Base-by-base conservation (phyloP, 306 rosid genomes). In the Rosa multiflora region DNA sequence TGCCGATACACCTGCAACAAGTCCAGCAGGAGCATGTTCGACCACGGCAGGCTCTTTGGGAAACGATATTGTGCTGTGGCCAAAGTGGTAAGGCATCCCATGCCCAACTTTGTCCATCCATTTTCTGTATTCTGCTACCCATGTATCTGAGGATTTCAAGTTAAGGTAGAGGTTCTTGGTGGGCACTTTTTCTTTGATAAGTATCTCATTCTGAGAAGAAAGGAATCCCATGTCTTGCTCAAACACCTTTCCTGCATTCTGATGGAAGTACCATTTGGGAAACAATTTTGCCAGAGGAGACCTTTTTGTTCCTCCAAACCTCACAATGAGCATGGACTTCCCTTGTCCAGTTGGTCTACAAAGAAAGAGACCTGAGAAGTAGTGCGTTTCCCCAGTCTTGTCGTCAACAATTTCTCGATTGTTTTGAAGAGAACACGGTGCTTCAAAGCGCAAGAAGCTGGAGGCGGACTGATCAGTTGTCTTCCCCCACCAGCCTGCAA, bases 91-190 rank as follows among this genome's bases (percentile, higher is more conserved):
- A 2, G 99, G 99, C 99, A 95, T 93, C 51, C 99, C 99, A 39
- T 95, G 98, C 63, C 99, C 99, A 6, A 86, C 99, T 82, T 89
- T 95, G 89, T 95, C 99, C 98, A 95, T 93, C 99, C 99, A 95
- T 82, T 85, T 90, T 67, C 98, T 71, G 79, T 95, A 95, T 82
- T 95, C 99, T 43, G 93, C 93, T 37, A 95, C 98, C 92, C 94
- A 95, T 39, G 97, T 89, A 64, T 95, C 99, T 44, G 98, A 95
- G 55, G 98, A 95, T 77, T 86, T 90, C 59, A 95, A 80, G 79
- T 88, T 93, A 20, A 91, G 86, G 86, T 95, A 95, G 10, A 95
- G 85, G 74, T 90, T 90, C 81, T 88, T 95, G 68, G 97, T 95
- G 59, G 99, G 97, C 15, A 91, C 90, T 86, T 88, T 93, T 80